Percentiles rank a stretch among this genome's conserved stretches.
Evolutionary conservation across 805 yeast species (phyloP).

Genomic region (Wickerhamomyces chambardii): DNA sequence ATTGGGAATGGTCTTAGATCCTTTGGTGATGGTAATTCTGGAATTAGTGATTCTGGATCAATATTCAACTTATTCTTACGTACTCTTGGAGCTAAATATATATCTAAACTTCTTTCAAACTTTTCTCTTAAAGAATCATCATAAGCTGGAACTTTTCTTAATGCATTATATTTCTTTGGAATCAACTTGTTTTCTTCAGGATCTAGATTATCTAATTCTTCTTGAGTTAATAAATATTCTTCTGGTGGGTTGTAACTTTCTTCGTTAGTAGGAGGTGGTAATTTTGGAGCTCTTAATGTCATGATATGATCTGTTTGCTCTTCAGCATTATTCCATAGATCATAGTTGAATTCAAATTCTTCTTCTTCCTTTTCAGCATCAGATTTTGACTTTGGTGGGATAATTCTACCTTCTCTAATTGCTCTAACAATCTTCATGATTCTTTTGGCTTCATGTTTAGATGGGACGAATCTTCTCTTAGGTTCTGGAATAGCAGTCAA

Average conservation of each 20-base stretch:
- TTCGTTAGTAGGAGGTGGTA: conserved; percentile 94
- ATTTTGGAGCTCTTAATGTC: conserved; percentile 91
- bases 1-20: conserved; percentile 97
- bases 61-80: conserved; percentile 85
- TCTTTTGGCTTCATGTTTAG: conserved; percentile 93
- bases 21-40: conserved; percentile 94
- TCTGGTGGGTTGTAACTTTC: conserved; percentile 97
- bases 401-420: conserved; percentile 90
- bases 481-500: conserved; percentile 94
- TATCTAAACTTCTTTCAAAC: conserved; percentile 89
- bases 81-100: conserved; percentile 93
- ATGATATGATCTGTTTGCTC: conserved; percentile 68
- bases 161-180: conserved; percentile 73
- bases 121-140: conserved; percentile 78
- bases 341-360: conserved; percentile 46
- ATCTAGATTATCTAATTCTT: conserved; percentile 74
- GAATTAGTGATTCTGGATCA: conserved; percentile 93
- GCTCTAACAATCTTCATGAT: conserved; percentile 96
- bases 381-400: conserved; percentile 56
- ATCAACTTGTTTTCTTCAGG: conserved; percentile 62
- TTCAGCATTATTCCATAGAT: conserved; percentile 78
- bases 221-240: conserved; percentile 77
- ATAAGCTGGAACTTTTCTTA: conserved; percentile 93
- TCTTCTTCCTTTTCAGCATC: conserved; percentile 41
- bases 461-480: conserved; percentile 92